Conservation (phyloP, 2,329 filamentous ascomycete genomes). For the Colletotrichum noveboracense region DNA sequence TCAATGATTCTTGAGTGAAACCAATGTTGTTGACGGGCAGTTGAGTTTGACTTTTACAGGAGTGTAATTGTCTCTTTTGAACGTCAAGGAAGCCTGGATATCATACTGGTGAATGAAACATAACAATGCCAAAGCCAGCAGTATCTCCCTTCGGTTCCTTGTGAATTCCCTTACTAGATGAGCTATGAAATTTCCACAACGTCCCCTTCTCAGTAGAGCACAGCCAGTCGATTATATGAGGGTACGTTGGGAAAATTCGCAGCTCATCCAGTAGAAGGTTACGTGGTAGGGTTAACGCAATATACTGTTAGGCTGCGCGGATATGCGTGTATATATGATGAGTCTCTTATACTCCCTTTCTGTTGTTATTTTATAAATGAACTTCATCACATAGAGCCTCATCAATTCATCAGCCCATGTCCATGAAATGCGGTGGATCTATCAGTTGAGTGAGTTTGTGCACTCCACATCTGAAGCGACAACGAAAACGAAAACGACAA, state of each 20-base stretch:
- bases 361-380: neutral
- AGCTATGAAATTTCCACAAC: too few species aligned
- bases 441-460: too few species aligned
- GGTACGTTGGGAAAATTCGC: neutral
- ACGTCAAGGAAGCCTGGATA: neutral
- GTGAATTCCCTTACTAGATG: too few species aligned
- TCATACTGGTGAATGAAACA: neutral
- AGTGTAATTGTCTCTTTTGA: neutral
- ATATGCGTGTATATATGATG: neutral
- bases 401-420: neutral
- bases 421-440: neutral
- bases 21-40: neutral
- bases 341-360: neutral
- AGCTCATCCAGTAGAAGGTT: neutral
- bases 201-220: neutral
- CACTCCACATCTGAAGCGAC: neutral
- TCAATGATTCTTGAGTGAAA: neutral
- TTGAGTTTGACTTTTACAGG: neutral
- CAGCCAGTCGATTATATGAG: neutral
- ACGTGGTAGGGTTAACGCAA: neutral
- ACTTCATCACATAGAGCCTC: neutral
- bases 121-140: neutral
- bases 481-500: neutral
- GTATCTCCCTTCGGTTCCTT: neutral
- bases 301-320: neutral